A percentile compares a stretch with the other conserved stretches of the same genome.
These are phyloP conservation scores for Sarcocystis neurona DNA, from an alignment of 169 alveolate species.

Conservation along the genomic window DNA sequence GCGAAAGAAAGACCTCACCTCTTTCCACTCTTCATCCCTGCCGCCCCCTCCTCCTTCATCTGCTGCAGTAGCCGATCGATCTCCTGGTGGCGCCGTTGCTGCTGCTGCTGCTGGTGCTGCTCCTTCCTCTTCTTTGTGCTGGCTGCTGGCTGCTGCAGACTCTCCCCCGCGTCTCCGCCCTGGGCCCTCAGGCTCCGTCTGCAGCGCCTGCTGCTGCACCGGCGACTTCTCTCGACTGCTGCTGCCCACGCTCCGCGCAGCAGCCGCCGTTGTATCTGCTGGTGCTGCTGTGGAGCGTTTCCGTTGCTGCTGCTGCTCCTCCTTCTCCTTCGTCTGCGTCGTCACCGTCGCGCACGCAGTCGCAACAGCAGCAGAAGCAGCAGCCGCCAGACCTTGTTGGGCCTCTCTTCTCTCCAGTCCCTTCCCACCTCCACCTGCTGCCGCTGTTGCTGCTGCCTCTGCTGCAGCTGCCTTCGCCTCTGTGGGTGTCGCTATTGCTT, in stretches of 20 bases:
- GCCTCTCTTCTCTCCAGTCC: neutral
- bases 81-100: neutral
- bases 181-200: neutral
- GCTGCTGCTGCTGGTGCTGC: neutral
- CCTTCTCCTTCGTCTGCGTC: slow-evolving; percentile 14
- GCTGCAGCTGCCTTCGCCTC: neutral
- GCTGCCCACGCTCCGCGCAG: too few species aligned
- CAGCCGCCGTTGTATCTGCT: too few species aligned
- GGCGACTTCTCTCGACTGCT: too few species aligned
- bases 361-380: neutral
- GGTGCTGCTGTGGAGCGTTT: neutral
- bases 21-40: slow-evolving; percentile 27
- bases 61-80: neutral
- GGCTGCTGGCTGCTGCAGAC: too few species aligned
- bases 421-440: neutral
- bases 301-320: slow-evolving; percentile 38
- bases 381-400: neutral
- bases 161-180: neutral
- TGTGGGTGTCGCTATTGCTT: neutral
- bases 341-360: neutral
- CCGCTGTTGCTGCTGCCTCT: slow-evolving; percentile 23
- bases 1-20: neutral
- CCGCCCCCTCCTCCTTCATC: slow-evolving; percentile 7
- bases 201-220: too few species aligned
- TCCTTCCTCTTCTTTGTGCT: too few species aligned